Percentiles rank a stretch among this genome's conserved stretches.
Evolutionary conservation across 2,329 filamentous ascomycete genomes (phyloP).

Genomic region (Acrodontium crateriforme): DNA sequence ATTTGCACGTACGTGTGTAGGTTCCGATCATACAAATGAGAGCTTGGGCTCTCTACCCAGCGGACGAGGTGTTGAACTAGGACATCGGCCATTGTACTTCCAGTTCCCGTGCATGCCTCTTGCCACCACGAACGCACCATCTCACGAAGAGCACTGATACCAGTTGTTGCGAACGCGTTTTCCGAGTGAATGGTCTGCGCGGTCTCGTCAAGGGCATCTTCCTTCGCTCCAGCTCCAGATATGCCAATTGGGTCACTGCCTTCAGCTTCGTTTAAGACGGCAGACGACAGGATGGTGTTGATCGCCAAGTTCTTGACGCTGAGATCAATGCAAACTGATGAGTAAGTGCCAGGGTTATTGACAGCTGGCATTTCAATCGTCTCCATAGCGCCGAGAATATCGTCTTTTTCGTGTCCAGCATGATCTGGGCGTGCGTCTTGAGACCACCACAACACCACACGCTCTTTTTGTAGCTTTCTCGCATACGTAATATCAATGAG

Average conservation of each 20-base stretch:
- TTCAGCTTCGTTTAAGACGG: conserved; percentile 91
- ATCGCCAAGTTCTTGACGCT: conserved; percentile 90
- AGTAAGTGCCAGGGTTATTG: conserved; percentile 87
- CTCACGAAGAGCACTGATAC: conserved; percentile 78
- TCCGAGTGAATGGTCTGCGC: conserved; percentile 65
- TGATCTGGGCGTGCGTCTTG: conserved; percentile 77
- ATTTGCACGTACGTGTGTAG: conserved; percentile 96
- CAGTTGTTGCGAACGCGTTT: conserved; percentile 83
- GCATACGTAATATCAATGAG: conserved; percentile 95
- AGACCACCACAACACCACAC: conserved; percentile 97
- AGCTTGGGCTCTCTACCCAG: conserved; percentile 89
- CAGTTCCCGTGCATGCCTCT: conserved; percentile 60
- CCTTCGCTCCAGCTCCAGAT: conserved; percentile 55
- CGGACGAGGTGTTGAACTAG: conserved; percentile 95
- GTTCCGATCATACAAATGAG: conserved; percentile 87
- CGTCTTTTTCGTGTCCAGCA: conserved; percentile 87
- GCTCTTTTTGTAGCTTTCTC: conserved; percentile 73
- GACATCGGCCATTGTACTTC: conserved; percentile 88
- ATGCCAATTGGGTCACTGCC: conserved; percentile 77
- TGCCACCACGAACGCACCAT: conserved; percentile 99
- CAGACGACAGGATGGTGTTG: conserved; percentile 93
- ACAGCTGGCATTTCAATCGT: conserved; percentile 76
- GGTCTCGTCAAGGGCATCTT: conserved; percentile 47
- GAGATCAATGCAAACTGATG: conserved; percentile 90
- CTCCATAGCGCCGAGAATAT: conserved; percentile 70